Conservation (phyloP, 257 asterid species). For the Salvia splendens region DNA sequence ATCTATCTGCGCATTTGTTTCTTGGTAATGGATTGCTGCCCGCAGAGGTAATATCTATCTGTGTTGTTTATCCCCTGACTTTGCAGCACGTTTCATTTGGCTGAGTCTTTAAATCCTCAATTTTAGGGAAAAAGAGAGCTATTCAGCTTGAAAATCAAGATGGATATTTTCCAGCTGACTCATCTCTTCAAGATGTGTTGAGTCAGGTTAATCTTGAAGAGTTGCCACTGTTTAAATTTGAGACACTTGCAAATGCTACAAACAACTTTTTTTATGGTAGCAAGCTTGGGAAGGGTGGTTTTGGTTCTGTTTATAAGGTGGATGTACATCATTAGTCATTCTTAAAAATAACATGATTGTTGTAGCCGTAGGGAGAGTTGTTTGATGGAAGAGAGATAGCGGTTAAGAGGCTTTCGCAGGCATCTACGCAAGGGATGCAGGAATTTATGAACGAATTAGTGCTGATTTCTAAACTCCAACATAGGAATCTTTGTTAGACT, state of each 20-base stretch:
- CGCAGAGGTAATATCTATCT: constrained; percentile 40
- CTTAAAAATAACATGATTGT: no score
- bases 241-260: constrained; percentile 24
- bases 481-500: constrained; percentile 80
- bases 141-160: background rate
- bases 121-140: constrained; percentile 28
- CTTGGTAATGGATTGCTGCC: constrained; percentile 44
- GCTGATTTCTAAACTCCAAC: constrained; percentile 78
- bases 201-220: constrained; percentile 34
- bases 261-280: constrained; percentile 1
- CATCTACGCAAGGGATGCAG: constrained; percentile 74
- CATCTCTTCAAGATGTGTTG: constrained; percentile 25
- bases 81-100: background rate
- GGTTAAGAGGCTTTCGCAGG: constrained; percentile 76
- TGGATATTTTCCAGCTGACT: background rate
- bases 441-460: constrained; percentile 80
- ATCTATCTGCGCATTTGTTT: constrained; percentile 29
- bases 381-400: constrained; percentile 63
- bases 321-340: background rate
- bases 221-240: constrained; percentile 34
- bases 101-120: background rate
- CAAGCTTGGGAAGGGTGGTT: constrained; percentile 21
- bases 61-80: background rate
- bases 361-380: background rate
- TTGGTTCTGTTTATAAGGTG: constrained; percentile 27